These are phyloP conservation scores for Colletotrichum abscissum DNA, from an alignment of 2,329 filamentous ascomycete genomes.

Conservation along the genomic window DNA sequence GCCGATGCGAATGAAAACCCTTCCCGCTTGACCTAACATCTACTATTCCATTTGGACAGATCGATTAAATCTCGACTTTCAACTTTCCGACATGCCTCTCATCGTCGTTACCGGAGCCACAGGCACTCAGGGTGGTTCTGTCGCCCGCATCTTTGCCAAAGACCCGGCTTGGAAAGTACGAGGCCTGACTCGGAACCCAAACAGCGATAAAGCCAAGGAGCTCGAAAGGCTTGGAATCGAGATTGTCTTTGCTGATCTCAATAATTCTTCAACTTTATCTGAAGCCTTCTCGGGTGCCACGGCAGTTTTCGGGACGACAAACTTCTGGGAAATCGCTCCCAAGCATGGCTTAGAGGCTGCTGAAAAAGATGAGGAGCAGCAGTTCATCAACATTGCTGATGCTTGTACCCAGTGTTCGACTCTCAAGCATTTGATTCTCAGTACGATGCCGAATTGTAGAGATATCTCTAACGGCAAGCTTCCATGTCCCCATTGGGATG, in stretches of 20 bases:
- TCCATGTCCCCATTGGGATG: constrained; percentile 54
- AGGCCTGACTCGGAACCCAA: not conserved
- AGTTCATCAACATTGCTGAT: constrained; percentile 54
- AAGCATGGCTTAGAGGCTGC: not conserved
- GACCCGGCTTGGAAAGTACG: not conserved
- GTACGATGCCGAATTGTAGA: constrained; percentile 51
- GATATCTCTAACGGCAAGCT: constrained; percentile 45
- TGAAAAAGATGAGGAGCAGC: constrained; percentile 47
- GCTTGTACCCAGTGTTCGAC: constrained; percentile 50
- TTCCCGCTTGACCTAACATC: too few species aligned
- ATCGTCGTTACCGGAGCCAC: not conserved
- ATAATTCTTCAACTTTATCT: not conserved
- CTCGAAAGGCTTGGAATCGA: not conserved
- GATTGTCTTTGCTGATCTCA: not conserved
- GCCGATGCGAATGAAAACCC: too few species aligned
- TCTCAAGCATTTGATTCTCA: constrained; percentile 58
- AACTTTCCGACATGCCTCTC: too few species aligned
- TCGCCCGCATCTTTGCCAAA: not conserved
- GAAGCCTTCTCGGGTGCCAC: not conserved
- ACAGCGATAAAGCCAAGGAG: not conserved
- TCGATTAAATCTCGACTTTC: too few species aligned
- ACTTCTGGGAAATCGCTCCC: not conserved
- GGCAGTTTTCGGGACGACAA: not conserved
- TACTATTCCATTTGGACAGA: too few species aligned
- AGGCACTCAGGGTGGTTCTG: not conserved